These are phyloP conservation scores for Phialemonium atrogriseum DNA, from an alignment of 2,329 filamentous ascomycete species.

Conservation along the genomic window DNA sequence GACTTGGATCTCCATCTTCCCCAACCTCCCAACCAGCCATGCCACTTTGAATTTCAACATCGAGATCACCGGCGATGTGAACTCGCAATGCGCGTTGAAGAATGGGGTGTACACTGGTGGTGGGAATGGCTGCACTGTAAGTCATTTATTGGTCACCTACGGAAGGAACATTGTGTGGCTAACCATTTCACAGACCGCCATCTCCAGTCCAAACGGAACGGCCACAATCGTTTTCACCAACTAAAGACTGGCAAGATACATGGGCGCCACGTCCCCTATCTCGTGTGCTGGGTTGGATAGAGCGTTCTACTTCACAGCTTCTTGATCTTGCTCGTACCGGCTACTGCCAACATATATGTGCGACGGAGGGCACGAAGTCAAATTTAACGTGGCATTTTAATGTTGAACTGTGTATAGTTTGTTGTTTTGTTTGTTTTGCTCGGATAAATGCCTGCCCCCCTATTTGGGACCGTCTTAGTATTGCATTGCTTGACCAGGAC, in stretches of 20 bases:
- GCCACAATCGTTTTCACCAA: constrained; percentile 34
- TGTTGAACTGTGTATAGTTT: constrained; percentile 4
- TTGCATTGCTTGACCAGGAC: too few species aligned
- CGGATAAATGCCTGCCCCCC: too few species aligned
- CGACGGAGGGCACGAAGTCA: too few species aligned
- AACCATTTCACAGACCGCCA: constrained; percentile 29
- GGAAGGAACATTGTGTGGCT: constrained; percentile 6
- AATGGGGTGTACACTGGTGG: constrained; percentile 54
- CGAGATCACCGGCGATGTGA: constrained; percentile 60
- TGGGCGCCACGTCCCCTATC: too few species aligned
- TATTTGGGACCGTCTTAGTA: too few species aligned
- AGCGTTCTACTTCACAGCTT: too few species aligned
- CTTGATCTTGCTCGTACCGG: too few species aligned
- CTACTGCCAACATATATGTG: too few species aligned
- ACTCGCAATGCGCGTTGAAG: constrained; percentile 53
- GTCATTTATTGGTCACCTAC: too few species aligned
- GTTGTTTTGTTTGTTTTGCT: too few species aligned
- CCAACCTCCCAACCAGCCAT: constrained; percentile 67
- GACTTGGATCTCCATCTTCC: constrained; percentile 78
- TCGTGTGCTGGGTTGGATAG: too few species aligned
- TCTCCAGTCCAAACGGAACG: constrained; percentile 30
- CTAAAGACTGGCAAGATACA: constrained; percentile 7
- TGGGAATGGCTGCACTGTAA: constrained; percentile 71
- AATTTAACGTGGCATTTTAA: not conserved
- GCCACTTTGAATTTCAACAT: constrained; percentile 71